phyloP scores from a whole-genome alignment of 768 basidiomycete species.

The Rhodosporidiobolus odoratus region DNA sequence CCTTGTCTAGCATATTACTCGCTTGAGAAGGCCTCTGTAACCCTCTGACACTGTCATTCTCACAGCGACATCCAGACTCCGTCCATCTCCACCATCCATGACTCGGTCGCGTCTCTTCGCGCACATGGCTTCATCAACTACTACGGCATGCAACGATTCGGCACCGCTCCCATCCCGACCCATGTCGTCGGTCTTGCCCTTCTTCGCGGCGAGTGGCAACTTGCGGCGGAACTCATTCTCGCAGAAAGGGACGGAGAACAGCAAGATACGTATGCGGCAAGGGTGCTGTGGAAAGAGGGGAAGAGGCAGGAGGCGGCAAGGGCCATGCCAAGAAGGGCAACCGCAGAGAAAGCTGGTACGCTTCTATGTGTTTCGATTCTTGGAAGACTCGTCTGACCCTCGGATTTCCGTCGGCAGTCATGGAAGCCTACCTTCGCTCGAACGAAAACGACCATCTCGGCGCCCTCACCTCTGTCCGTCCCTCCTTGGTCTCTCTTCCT shows the following conservation, averaged over 20 bases:
- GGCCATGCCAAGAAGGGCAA: constrained; percentile 80
- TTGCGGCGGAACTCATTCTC: constrained; percentile 75
- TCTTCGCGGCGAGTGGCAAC: constrained; percentile 82
- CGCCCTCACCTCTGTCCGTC: constrained; percentile 68
- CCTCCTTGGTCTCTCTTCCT: constrained; percentile 37
- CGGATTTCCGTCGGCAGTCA: constrained; percentile 5
- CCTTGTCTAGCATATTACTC: not conserved
- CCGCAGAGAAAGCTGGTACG: constrained; percentile 74
- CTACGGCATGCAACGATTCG: constrained; percentile 97
- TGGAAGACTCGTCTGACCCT: not conserved
- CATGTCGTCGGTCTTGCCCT: constrained; percentile 89
- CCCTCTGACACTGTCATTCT: not conserved
- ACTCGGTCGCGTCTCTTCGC: constrained; percentile 70
- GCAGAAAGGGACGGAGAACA: constrained; percentile 76
- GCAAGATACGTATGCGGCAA: constrained; percentile 67
- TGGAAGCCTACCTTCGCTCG: constrained; percentile 28
- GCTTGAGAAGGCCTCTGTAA: not conserved
- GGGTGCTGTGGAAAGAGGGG: constrained; percentile 82
- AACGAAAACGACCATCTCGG: constrained; percentile 54
- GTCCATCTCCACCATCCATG: constrained; percentile 64
- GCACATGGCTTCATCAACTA: constrained; percentile 92
- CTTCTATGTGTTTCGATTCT: not conserved
- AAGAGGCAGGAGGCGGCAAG: constrained; percentile 70
- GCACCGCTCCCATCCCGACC: constrained; percentile 90
- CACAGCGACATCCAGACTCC: constrained; percentile 77